phyloP scores from a whole-genome alignment of 2,329 filamentous ascomycete species.

The Aspergillus sclerotialis region DNA sequence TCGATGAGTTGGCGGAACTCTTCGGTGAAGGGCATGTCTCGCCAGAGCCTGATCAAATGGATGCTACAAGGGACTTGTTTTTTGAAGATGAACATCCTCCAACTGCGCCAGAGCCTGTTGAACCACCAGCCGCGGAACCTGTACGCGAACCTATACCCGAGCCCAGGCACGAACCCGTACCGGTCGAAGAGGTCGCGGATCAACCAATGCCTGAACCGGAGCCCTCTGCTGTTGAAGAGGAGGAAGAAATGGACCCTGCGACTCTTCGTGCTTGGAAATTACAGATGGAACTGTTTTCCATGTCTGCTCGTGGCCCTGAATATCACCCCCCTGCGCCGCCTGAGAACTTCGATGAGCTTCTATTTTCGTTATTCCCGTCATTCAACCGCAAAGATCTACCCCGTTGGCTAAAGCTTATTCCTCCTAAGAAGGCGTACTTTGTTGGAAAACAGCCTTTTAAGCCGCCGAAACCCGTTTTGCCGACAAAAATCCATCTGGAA shows the following conservation, averaged over 20 bases:
- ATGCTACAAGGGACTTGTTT: conserved; percentile 26
- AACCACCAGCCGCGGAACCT: conserved; percentile 11
- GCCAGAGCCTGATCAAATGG: conserved; percentile 22
- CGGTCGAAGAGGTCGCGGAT: conserved; percentile 18
- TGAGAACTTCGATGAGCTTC: conserved; percentile 65
- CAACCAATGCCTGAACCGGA: conserved; percentile 15
- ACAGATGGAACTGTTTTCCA: conserved; percentile 41
- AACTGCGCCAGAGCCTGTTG: conserved; percentile 8
- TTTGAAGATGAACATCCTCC: conserved; percentile 21
- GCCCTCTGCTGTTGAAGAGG: conserved; percentile 10
- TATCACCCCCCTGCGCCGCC: conserved; percentile 61
- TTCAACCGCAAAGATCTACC: conserved; percentile 71
- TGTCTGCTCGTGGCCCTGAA: conserved; percentile 46
- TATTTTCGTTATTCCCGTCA: conserved; percentile 72
- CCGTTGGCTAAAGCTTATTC: conserved; percentile 75
- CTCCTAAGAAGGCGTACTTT: conserved; percentile 70
- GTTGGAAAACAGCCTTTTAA: conserved; percentile 72
- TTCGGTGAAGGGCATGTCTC: conserved; percentile 40
- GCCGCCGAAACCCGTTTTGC: conserved; percentile 72
- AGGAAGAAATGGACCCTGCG: conserved; percentile 35
- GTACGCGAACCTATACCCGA: conserved; percentile 16
- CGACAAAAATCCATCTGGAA: conserved; percentile 83
- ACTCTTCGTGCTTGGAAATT: conserved; percentile 38
- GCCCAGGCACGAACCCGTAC: conserved; percentile 12
- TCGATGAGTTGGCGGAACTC: conserved; percentile 41